Evolutionary conservation across 2,329 filamentous ascomycete genomes (phyloP).

Genomic region (Byssochlamys sp.): DNA sequence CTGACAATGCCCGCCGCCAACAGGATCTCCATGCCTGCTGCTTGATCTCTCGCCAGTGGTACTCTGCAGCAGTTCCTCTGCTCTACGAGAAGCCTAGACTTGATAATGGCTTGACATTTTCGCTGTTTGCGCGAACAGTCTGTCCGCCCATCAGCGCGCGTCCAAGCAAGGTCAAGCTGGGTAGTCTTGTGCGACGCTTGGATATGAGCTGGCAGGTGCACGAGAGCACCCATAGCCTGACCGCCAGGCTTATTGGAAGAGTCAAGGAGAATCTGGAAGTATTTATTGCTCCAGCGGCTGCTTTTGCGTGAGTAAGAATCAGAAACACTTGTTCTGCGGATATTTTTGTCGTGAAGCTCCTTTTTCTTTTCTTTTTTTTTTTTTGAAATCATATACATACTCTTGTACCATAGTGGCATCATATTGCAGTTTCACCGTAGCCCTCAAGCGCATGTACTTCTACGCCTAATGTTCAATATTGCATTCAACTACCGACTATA

Average conservation of each 20-base stretch:
- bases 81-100: constrained; percentile 48
- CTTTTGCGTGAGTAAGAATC: constrained; percentile 43
- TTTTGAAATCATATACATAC: not conserved
- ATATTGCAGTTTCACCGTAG: not conserved
- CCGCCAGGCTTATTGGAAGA: constrained; percentile 47
- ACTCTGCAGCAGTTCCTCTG: constrained; percentile 40
- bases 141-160: constrained; percentile 40
- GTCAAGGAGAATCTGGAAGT: constrained; percentile 43
- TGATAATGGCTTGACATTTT: constrained; percentile 41
- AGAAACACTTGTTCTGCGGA: not conserved
- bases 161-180: constrained; percentile 37
- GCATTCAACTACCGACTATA: not conserved
- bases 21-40: constrained; percentile 42
- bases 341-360: not conserved
- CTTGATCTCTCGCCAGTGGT: constrained; percentile 48
- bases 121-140: constrained; percentile 45
- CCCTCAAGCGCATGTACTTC: not conserved
- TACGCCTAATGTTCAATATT: not conserved
- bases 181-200: constrained; percentile 43
- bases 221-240: constrained; percentile 49
- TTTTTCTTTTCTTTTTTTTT: not conserved
- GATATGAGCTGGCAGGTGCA: constrained; percentile 49
- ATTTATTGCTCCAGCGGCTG: constrained; percentile 50
- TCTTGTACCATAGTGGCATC: not conserved
- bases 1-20: constrained; percentile 31